Conservation (phyloP, 306 rosid species). For the Citrullus colocynthis region DNA sequence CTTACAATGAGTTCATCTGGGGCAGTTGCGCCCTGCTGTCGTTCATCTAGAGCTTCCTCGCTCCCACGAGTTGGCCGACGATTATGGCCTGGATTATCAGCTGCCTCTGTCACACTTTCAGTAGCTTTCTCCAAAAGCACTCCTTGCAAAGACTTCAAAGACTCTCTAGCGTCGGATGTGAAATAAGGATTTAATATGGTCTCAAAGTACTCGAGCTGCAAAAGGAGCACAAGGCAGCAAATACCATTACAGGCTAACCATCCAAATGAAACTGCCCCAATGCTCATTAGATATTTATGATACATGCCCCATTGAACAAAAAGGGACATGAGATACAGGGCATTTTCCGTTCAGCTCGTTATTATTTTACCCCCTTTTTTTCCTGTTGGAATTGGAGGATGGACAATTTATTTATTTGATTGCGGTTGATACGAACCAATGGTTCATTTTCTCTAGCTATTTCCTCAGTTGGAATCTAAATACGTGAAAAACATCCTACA, state of each 20-base stretch:
- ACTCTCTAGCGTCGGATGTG: conserved; percentile 87
- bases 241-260: neutral
- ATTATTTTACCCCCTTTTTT: neutral
- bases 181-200: conserved; percentile 83
- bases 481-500: neutral
- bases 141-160: conserved; percentile 86
- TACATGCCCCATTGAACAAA: neutral
- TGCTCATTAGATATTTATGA: conserved; percentile 9
- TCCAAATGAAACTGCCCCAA: neutral
- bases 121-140: conserved; percentile 91
- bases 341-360: neutral
- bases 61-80: conserved; percentile 95
- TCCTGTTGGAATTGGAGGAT: neutral
- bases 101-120: conserved; percentile 51
- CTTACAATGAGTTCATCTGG: conserved; percentile 98
- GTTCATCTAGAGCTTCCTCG: conserved; percentile 84
- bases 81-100: conserved; percentile 77
- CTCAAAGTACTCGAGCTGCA: conserved; percentile 98
- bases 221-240: neutral
- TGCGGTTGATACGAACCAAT: neutral
- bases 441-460: neutral
- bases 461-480: neutral
- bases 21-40: conserved; percentile 50
- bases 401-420: neutral
- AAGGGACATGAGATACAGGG: neutral